Conservation (phyloP, 202 grass and related monocot species). For the Panicum virgatum region DNA sequence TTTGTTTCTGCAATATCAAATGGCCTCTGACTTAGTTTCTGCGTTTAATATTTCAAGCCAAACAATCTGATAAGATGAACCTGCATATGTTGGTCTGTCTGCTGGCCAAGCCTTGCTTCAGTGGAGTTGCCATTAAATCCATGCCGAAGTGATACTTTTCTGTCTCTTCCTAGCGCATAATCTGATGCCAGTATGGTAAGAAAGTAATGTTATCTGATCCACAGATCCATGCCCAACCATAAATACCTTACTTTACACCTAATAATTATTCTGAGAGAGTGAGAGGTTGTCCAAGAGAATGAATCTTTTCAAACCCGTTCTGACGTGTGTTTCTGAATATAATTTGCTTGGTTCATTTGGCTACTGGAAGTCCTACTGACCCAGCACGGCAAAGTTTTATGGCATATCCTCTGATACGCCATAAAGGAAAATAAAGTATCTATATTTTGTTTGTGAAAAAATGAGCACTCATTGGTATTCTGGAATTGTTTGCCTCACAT, state of each 20-base stretch:
- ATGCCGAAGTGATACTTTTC: neutral
- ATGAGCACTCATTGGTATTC: neutral
- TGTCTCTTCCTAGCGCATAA: neutral
- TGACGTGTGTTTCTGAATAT: neutral
- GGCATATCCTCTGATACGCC: neutral
- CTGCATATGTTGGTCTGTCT: neutral
- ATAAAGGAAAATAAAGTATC: neutral
- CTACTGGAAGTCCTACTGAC: neutral
- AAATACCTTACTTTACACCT: neutral
- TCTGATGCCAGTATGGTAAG: neutral
- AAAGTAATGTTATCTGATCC: neutral
- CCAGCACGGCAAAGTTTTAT: neutral
- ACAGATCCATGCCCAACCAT: neutral
- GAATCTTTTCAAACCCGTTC: neutral
- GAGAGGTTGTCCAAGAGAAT: neutral
- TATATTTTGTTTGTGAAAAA: neutral
- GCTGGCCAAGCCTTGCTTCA: neutral
- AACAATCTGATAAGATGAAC: too few species aligned
- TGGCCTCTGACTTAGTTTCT: neutral
- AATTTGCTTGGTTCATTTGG: neutral
- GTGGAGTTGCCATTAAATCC: neutral
- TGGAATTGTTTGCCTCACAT: neutral
- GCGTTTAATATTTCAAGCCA: too few species aligned
- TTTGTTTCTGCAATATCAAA: neutral
- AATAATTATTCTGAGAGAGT: neutral